Percentiles rank a stretch among this genome's conserved stretches.
Evolutionary conservation across 1,284 basidiomycete species (phyloP).

Genomic region (Apiotrichum gracile): DNA sequence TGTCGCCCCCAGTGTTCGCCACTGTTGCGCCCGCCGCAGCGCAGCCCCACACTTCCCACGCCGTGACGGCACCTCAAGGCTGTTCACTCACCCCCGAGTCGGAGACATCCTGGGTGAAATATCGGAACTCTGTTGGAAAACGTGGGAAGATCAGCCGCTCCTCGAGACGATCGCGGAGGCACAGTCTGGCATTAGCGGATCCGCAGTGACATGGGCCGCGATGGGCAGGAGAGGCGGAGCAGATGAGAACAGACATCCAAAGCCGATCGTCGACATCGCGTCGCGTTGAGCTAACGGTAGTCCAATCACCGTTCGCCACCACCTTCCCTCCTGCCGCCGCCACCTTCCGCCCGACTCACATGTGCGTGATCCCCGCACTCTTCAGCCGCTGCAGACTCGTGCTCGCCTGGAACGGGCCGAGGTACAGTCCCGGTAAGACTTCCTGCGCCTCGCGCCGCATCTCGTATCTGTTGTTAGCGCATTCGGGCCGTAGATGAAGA

Average conservation of each 20-base stretch:
- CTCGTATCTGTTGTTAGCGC: constrained; percentile 63
- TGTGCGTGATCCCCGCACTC: constrained; percentile 69
- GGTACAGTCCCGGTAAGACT: constrained; percentile 73
- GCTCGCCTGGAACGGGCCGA: constrained; percentile 83
- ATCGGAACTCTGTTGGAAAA: constrained; percentile 72
- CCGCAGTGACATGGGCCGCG: no score
- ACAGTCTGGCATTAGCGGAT: constrained; percentile 55
- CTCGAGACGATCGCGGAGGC: constrained; percentile 79
- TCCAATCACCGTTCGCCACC: neutral
- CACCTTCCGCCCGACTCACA: constrained; percentile 55
- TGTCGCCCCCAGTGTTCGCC: no score
- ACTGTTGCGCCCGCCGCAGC: no score
- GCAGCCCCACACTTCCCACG: neutral
- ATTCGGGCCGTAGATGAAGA: neutral
- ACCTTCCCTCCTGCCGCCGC: neutral
- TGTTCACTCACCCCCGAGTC: constrained; percentile 62
- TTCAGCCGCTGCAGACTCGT: constrained; percentile 66
- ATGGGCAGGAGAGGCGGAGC: no score
- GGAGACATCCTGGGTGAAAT: constrained; percentile 77
- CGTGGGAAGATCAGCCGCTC: constrained; percentile 79
- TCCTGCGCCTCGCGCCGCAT: constrained; percentile 91
- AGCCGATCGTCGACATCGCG: no score
- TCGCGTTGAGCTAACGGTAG: neutral
- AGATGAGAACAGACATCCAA: neutral
- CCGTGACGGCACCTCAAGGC: no score